Base-by-base conservation (phyloP, 2,329 filamentous ascomycete species). In the Fusarium sp. region DNA sequence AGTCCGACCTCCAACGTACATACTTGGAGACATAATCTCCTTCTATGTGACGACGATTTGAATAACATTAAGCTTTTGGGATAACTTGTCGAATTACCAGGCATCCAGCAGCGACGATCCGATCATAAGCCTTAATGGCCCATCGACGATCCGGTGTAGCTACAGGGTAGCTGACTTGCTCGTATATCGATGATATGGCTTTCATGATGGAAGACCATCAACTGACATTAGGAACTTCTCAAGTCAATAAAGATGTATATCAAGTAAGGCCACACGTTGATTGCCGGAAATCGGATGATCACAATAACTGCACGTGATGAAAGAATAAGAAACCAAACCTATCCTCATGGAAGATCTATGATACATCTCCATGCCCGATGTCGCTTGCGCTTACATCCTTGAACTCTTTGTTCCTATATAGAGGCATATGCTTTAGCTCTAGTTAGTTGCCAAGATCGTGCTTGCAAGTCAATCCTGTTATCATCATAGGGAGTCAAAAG, bases 101-200 rank as follows among this genome's bases (percentile, higher is more conserved):
- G 28, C 11, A 32, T 26, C n/a, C 5, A 55, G 15, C 9, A 38
- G n/a, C 58, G 58, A 61, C 32, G 47, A 22, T 24, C 58, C 58
- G 36, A n/a, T 35, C 14, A 18, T 22, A 17, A 9, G 10, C 36
- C 12, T 57, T n/a, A 4, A 11, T 22, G 13, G 26, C 13, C 14
- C 9, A 54, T 38, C 51, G 51, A 54, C 13, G 18, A 7, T 38
- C 17, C 13, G 9, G 9, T 3, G 5, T 24, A 6, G 13, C 4
- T 39, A 17, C 12, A 63, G 60, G 60, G 60, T 63, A 63, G 41
- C 32, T 35, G n/a, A 11, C 20, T 50, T 9, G 24, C n/a, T 47
- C 28, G 8, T 22, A 5, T 39, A 5, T n/a, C 10, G 10, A 28
- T 5, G 8, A 39, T 13, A 36, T 35, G 9, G 20, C 15, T 28